Conservation (phyloP, 805 yeast species). For the Vanderwaltozyma tropicalis region DNA sequence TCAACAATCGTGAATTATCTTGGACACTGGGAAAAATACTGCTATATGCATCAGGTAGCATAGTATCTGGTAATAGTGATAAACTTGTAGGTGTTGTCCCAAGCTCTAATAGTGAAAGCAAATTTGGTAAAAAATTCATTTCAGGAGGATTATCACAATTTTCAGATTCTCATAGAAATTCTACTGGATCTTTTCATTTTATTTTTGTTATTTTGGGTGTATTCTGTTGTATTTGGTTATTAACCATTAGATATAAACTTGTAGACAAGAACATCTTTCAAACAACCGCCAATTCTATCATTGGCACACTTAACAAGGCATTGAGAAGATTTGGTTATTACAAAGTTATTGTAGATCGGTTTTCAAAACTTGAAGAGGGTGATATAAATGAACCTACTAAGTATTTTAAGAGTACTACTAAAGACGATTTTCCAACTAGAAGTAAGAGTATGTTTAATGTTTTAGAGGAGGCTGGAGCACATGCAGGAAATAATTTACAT, state of each 20-base stretch:
- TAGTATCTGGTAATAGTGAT: slow-evolving; percentile 20
- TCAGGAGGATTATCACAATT: slow-evolving; percentile 8
- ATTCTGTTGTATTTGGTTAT: neutral
- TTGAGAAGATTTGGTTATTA: neutral
- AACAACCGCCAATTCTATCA: neutral
- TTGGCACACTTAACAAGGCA: slow-evolving; percentile 6
- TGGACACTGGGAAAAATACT: slow-evolving; percentile 93
- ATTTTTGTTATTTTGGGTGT: neutral
- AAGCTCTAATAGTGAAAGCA: slow-evolving; percentile 11
- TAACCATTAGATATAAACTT: neutral
- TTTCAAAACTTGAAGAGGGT: slow-evolving; percentile 7
- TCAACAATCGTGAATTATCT: slow-evolving; percentile 77
- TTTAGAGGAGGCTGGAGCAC: neutral
- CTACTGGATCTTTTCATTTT: neutral
- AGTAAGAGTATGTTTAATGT: slow-evolving; percentile 26
- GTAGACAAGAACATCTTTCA: neutral
- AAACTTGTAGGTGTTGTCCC: slow-evolving; percentile 22
- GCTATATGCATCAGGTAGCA: slow-evolving; percentile 67
- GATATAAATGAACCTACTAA: neutral
- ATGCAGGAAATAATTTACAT: neutral
- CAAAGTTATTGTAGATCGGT: neutral
- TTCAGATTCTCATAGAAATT: too few relatives aligned
- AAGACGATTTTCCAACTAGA: slow-evolving; percentile 7
- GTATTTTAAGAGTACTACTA: neutral
- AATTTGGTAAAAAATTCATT: slow-evolving; percentile 18